Percentiles rank a stretch among this genome's conserved stretches.
These are phyloP conservation scores for Mixia osmundae DNA, from an alignment of 1,284 basidiomycete species.

Conservation along the genomic window DNA sequence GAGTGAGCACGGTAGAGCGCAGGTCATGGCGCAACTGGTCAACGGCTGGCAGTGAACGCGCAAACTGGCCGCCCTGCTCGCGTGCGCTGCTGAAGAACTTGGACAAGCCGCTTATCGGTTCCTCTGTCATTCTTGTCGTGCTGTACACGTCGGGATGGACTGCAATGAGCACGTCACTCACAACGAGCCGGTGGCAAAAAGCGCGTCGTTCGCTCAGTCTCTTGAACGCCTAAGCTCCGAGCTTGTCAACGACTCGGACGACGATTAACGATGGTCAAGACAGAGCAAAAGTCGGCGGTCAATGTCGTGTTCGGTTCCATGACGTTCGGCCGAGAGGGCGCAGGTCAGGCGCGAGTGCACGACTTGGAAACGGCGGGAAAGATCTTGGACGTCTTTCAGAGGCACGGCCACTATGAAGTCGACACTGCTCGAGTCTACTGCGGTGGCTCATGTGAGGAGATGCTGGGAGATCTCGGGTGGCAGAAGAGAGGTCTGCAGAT, in stretches of 20 bases:
- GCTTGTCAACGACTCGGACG: too few relatives aligned
- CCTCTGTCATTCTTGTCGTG: too few relatives aligned
- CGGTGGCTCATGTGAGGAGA: constrained; percentile 29
- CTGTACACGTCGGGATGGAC: too few relatives aligned
- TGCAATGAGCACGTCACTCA: neutral
- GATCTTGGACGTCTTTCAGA: constrained; percentile 34
- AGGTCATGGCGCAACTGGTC: constrained; percentile 16
- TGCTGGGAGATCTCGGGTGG: constrained; percentile 21
- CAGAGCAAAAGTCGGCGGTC: too few relatives aligned
- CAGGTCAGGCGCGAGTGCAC: constrained; percentile 30
- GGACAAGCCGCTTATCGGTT: too few relatives aligned
- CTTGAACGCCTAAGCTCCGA: too few relatives aligned
- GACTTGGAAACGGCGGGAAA: constrained; percentile 30
- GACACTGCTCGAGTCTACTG: constrained; percentile 34
- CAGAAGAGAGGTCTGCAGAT: constrained; percentile 24
- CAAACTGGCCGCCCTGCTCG: neutral
- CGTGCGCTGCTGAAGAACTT: too few relatives aligned
- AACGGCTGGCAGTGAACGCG: constrained; percentile 14
- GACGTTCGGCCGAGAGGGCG: too few relatives aligned
- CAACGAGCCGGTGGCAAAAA: neutral
- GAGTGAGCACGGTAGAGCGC: constrained; percentile 19
- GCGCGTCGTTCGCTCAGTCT: too few relatives aligned
- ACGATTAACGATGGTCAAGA: too few relatives aligned
- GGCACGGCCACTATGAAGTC: constrained; percentile 33
- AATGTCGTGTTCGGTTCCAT: too few relatives aligned